Evolutionary conservation across 1,284 basidiomycete species (phyloP), one percentile per base, ranked within the genome.

Genomic region (Ganoderma resinaceum): DNA sequence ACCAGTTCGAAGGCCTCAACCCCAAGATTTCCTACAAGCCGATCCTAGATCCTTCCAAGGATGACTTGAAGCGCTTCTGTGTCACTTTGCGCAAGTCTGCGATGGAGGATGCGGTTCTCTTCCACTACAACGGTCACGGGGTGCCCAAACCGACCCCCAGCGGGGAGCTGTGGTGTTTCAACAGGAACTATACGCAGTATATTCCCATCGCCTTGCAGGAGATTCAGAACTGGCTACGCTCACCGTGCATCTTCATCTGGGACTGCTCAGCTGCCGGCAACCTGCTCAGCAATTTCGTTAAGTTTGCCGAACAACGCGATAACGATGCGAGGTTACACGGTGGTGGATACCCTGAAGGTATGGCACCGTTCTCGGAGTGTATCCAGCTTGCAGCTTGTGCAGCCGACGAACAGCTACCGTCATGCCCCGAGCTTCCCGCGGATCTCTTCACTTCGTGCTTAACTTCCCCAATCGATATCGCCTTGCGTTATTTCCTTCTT

Each of bases 81-180:
- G 88, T 92, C 68, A 91, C 88, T 42, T 82, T 98, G 63, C 91
- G 97, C 66, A 94, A 94, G 76, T 90, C 92, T 64, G 96, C 97
- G 2, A 95, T 96, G 78, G 95, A 97, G 63, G 98, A 99, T 77
- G 92, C 98, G 1, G 92, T 96, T 14, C 85, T 99, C 43, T 98
- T 99, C 81, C 97, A 99, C 82, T 99, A 99, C 84, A 99, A 99
- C 76, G 98, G 97, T 2, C 98, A 98, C 74, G 97, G 97, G 40
- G 97, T 99, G 18, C 97, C 98, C 1, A 97, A 96, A 77, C 98
- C 97, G 2, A 99, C 98, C 0, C 88, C 94, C 0, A 97, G 95
- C 70, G 97, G 98, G 31, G 98, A 99, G 81, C 89, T 99, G 65
- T 99, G 97, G 97, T 97, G 98, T 67, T 99, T 99, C 85, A 99